Evolutionary conservation across 768 basidiomycete genomes (phyloP).

Genomic region (Panaeolus papilionaceus): DNA sequence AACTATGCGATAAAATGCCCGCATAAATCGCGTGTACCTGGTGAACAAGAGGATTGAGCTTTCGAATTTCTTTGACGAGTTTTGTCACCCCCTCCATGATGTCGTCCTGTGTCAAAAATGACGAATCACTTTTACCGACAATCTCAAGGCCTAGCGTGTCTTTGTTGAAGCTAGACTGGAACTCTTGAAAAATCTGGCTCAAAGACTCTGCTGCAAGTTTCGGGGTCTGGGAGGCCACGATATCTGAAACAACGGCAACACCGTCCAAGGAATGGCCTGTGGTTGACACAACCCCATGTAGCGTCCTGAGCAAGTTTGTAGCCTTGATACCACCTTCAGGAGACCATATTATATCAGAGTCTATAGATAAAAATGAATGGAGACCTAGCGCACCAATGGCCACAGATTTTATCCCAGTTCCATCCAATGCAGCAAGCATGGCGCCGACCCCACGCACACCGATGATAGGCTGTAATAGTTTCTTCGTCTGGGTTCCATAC

Average conservation of each 20-base stretch:
- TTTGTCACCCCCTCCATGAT: conserved; percentile 51
- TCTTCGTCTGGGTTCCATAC: conserved; percentile 83
- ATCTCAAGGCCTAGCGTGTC: conserved; percentile 19
- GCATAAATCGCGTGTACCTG: conserved; percentile 52
- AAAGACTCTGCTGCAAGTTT: conserved; percentile 53
- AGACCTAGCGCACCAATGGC: conserved; percentile 72
- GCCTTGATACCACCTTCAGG: conserved; percentile 84
- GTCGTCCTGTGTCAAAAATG: conserved; percentile 21
- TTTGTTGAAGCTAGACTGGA: conserved; percentile 36
- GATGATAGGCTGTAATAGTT: conserved; percentile 63
- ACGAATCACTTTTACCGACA: background rate
- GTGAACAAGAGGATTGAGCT: conserved; percentile 75
- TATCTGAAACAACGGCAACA: conserved; percentile 89
- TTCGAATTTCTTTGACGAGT: conserved; percentile 59
- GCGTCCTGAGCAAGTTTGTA: conserved; percentile 73
- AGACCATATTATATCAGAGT: background rate
- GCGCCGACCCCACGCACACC: conserved; percentile 77
- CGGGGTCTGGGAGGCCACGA: conserved; percentile 71
- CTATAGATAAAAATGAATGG: background rate
- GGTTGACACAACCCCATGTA: conserved; percentile 72
- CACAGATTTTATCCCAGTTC: conserved; percentile 71
- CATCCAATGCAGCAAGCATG: conserved; percentile 69
- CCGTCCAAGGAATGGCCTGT: conserved; percentile 73
- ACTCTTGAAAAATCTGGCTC: conserved; percentile 47
- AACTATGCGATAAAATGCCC: background rate